Base-by-base conservation (phyloP, 352 stramenopile genomes). In the Globisporangium solare region DNA sequence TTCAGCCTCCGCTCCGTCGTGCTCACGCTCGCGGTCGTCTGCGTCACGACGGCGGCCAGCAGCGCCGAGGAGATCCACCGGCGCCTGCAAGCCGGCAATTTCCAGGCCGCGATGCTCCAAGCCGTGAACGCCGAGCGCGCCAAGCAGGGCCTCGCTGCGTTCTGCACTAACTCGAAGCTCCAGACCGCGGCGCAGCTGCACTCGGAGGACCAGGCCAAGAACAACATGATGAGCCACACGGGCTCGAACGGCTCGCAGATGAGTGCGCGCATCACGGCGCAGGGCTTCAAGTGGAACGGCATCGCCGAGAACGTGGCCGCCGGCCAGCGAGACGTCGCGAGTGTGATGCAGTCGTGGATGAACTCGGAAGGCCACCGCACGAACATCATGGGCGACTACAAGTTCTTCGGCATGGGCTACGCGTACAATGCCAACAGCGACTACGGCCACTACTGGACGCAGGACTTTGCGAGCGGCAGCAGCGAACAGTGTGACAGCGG, bases 401-500 rank as follows among this genome's bases (percentile, higher is more conserved):
- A 60, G 46, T 62, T 66, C 49, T 72, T 70, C 58, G 52, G 55
- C 46, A 73, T 68, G 57, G 71, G 73, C 24, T 74, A 87, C 47
- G 74, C 74, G 10, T 79, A 78, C 52, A 84, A 73, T 54, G 55
- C 54, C 0, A 20, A 64, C 17, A 64, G 55, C 2, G 47, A 40
- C 39, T 79, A 79, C 60, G 43, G 61, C 8, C 64, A 76, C 57
- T 89, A 71, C 58, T 87, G 79, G 74, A 86, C 73, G 27, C 76
- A 89, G 52, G 60, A 85, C 56, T 89, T 87, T 47, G 74, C 63
- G 49, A 52, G 45, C 2, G 58, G 71, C 43, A 58, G 15, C 35
- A 69, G 21, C 24, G 73, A 86, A 41, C 27, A 35, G 27, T 35
- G 50, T 22, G 60, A 57, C 3, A 24, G 17, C 17, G 57, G 43